Conservation (phyloP, 2,329 filamentous ascomycete species). For the Falciphora oryzae region DNA sequence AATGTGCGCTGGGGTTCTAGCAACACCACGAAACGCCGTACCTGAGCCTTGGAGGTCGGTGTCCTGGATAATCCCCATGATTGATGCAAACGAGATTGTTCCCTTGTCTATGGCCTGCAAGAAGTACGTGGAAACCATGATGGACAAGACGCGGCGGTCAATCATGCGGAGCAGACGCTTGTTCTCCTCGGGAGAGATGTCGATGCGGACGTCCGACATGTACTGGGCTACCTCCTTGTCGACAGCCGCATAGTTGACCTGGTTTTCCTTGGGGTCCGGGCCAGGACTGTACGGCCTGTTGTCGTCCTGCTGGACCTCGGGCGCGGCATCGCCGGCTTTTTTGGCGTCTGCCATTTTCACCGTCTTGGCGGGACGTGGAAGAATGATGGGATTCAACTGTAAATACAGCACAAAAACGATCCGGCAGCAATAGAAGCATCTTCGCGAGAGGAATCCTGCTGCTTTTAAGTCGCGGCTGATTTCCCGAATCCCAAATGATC, state of each 20-base stretch:
- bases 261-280: slow-evolving; percentile 38
- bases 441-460: neutral
- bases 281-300: neutral
- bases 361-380: neutral
- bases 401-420: neutral
- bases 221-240: slow-evolving; percentile 70
- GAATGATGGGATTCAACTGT: neutral
- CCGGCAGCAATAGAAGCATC: neutral
- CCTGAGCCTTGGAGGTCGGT: slow-evolving; percentile 34
- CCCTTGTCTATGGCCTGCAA: slow-evolving; percentile 65
- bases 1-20: neutral
- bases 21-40: neutral
- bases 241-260: slow-evolving; percentile 45
- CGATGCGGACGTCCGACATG: slow-evolving; percentile 47
- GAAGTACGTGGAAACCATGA: slow-evolving; percentile 73
- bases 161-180: slow-evolving; percentile 57
- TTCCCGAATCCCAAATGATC: neutral
- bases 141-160: slow-evolving; percentile 58
- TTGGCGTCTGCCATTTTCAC: neutral
- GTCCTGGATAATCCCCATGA: slow-evolving; percentile 54
- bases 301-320: neutral
- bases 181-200: slow-evolving; percentile 55
- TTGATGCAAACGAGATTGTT: slow-evolving; percentile 57
- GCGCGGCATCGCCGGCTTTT: slow-evolving; percentile 18
- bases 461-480: neutral